These are phyloP conservation scores for Quercus cerris DNA, from an alignment of 306 rosid genomes.

Conservation along the genomic window DNA sequence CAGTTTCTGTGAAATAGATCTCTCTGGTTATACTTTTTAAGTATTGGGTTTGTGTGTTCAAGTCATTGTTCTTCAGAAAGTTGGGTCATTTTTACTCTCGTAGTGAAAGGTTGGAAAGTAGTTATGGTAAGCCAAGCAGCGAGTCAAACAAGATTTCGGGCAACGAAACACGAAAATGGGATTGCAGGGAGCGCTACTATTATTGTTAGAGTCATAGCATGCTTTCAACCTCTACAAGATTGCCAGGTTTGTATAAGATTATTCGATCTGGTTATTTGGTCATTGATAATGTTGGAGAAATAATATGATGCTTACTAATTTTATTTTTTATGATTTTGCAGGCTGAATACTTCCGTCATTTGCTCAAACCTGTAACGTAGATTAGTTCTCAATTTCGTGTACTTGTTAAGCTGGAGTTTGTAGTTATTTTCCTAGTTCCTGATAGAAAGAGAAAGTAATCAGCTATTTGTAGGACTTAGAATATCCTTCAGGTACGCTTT, in stretches of 20 bases:
- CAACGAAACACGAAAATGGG: constrained; percentile 96
- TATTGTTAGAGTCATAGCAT: constrained; percentile 90
- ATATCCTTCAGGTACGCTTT: constrained; percentile 59
- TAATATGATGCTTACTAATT: constrained; percentile 4
- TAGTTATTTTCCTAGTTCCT: constrained; percentile 62
- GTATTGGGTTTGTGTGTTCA: constrained; percentile 7
- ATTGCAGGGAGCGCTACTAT: constrained; percentile 82
- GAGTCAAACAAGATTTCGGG: constrained; percentile 97
- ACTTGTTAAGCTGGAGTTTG: constrained; percentile 59
- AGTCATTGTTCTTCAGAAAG: constrained; percentile 32
- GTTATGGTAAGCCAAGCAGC: constrained; percentile 99
- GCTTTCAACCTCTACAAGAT: constrained; percentile 96
- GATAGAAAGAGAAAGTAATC: constrained; percentile 42
- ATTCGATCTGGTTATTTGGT: background rate
- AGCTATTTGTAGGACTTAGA: constrained; percentile 47
- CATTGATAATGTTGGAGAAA: background rate
- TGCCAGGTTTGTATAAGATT: constrained; percentile 72
- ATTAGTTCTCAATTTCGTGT: constrained; percentile 26
- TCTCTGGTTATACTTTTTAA: background rate
- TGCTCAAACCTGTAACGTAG: constrained; percentile 99
- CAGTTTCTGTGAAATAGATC: constrained; percentile 14
- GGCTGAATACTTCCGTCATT: constrained; percentile 98
- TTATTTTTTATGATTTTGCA: constrained; percentile 27
- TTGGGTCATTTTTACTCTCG: constrained; percentile 19
- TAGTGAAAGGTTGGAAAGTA: constrained; percentile 64